Evolutionary conservation across 805 yeast species (phyloP), one percentile per base, ranked within the genome.

Genomic region (Metschnikowia matae): DNA sequence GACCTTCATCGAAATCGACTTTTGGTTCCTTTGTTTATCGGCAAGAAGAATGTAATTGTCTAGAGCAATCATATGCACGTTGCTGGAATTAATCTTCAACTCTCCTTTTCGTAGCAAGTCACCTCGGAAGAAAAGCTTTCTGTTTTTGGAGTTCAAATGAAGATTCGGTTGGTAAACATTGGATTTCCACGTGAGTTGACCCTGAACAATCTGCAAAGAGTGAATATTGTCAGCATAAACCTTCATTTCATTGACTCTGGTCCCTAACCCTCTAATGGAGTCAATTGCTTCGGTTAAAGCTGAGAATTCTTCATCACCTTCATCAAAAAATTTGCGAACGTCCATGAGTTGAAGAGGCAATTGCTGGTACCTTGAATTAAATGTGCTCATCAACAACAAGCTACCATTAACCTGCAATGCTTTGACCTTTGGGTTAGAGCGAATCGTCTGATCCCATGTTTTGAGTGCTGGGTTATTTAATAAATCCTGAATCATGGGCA

Each of bases 11-110:
- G 54, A 74, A 42, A 52, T 48, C 62, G 57, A 57, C 10, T 63
- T 53, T 7, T 70, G 77, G 41, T 75, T 78, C 7, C 71, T 70
- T 2, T 78, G 64, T 43, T 74, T 74, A 38, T 88, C 84, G 0
- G 88, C 83, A 1, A 89, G 76, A 32, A 89, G 61, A 40, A 89
- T 66, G 57, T 75, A 87, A 59, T 89, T 87, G 61, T 89, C 96
- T 47, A 89, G 66, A 29, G 89, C 66, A 17, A 87, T 79, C 21
- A 86, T 58, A 55, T 80, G 77, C 43, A 67, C 68, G 0, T 76
- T 70, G 6, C 72, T 68, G 37, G 86, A 74, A 37, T 83, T 84
- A 31, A 83, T 69, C 71, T 83, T 80, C 58, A 82, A 69, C 44
- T 85, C 94, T 13, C 88, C 82, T 51, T 84, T 81, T 49, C 85